phyloP scores from a whole-genome alignment of 768 basidiomycete species.

The Russula virescens region DNA sequence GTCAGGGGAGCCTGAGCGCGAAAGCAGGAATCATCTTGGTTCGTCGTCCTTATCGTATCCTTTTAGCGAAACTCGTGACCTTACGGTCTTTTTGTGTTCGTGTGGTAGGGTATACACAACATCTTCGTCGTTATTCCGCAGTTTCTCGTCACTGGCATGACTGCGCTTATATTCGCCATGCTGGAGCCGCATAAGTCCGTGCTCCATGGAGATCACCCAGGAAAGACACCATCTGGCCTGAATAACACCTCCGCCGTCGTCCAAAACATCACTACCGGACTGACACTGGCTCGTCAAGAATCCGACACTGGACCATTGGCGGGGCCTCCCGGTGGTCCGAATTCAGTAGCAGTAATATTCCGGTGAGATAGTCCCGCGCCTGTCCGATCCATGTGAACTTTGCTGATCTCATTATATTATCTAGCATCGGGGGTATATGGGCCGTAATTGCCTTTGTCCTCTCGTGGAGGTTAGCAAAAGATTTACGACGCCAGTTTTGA shows the following conservation, averaged over 20 bases:
- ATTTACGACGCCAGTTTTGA: slow-evolving; percentile 22
- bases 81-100: not conserved
- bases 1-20: slow-evolving; percentile 46
- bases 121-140: slow-evolving; percentile 92
- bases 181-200: slow-evolving; percentile 59
- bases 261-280: not conserved
- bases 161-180: slow-evolving; percentile 81
- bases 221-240: slow-evolving; percentile 9
- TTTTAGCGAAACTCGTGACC: not conserved
- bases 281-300: slow-evolving; percentile 10
- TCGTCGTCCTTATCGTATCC: slow-evolving; percentile 27
- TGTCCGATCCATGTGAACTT: not conserved
- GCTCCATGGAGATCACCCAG: slow-evolving; percentile 21
- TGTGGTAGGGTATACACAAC: slow-evolving; percentile 83
- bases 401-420: not conserved
- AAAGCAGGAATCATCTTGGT: slow-evolving; percentile 89
- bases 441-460: slow-evolving; percentile 27
- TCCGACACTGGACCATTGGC: slow-evolving; percentile 22
- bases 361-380: slow-evolving; percentile 27
- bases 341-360: slow-evolving; percentile 40
- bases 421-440: slow-evolving; percentile 27
- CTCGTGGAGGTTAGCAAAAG: slow-evolving; percentile 24
- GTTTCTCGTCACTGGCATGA: slow-evolving; percentile 83
- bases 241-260: not conserved
- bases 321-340: slow-evolving; percentile 27